Evolutionary conservation across 2,329 filamentous ascomycete species (phyloP).

Genomic region (Xylariales sp.): DNA sequence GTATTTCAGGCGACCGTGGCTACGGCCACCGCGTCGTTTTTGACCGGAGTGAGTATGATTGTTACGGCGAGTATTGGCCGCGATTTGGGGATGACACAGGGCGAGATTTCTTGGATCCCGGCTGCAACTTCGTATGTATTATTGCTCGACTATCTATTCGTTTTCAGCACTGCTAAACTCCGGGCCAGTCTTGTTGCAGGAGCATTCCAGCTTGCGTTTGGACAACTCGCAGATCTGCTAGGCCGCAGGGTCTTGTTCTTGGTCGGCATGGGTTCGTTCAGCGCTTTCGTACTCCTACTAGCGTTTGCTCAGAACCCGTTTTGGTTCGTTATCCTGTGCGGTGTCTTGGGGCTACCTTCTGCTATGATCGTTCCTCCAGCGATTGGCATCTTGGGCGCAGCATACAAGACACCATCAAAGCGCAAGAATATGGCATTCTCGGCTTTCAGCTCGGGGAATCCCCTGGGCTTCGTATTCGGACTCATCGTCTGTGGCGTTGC

Average conservation of each 20-base stretch:
- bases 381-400: slow-evolving; percentile 57
- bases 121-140: slow-evolving; percentile 51
- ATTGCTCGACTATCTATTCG: neutral
- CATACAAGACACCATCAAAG: slow-evolving; percentile 39
- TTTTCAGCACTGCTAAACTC: neutral
- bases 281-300: slow-evolving; percentile 50
- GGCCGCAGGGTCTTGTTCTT: slow-evolving; percentile 60
- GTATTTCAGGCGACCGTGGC: slow-evolving; percentile 63
- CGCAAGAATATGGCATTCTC: slow-evolving; percentile 31
- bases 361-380: slow-evolving; percentile 61
- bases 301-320: slow-evolving; percentile 57
- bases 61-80: slow-evolving; percentile 57
- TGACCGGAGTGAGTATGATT: slow-evolving; percentile 55
- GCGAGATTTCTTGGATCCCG: slow-evolving; percentile 64
- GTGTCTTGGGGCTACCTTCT: slow-evolving; percentile 58
- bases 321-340: slow-evolving; percentile 58
- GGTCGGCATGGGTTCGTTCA: slow-evolving; percentile 53
- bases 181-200: slow-evolving; percentile 51
- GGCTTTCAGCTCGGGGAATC: slow-evolving; percentile 30
- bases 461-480: slow-evolving; percentile 33
- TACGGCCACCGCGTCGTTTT: slow-evolving; percentile 57
- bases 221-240: slow-evolving; percentile 60
- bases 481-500: slow-evolving; percentile 59
- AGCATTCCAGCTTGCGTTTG: slow-evolving; percentile 62
- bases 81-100: slow-evolving; percentile 58